Conservation (phyloP, 371 early-diverging fungal genomes). For the Blakeslea trispora region DNA sequence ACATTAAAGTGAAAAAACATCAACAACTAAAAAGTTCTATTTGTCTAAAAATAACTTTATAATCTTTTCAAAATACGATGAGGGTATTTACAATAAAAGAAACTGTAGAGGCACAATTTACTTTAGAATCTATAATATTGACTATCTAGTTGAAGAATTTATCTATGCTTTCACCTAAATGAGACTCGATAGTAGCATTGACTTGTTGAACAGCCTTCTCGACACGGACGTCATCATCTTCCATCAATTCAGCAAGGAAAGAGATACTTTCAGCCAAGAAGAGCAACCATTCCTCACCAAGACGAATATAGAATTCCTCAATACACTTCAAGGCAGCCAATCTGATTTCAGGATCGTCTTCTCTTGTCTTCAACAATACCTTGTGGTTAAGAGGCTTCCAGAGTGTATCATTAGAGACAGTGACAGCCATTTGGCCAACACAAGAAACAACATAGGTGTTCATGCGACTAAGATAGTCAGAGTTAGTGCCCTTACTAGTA, state of each 20-base stretch:
- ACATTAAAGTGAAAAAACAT: too few relatives aligned
- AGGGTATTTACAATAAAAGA: neutral
- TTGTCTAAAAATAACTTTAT: too few relatives aligned
- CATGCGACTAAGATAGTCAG: constrained; percentile 60
- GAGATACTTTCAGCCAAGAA: constrained; percentile 95
- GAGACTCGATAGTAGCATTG: constrained; percentile 82
- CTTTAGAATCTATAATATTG: neutral
- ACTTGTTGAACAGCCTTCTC: constrained; percentile 82
- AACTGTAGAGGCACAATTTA: neutral
- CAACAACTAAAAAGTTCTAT: too few relatives aligned
- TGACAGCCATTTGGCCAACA: constrained; percentile 81
- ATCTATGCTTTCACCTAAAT: constrained; percentile 85
- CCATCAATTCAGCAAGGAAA: constrained; percentile 93
- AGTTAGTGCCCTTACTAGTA: constrained; percentile 40
- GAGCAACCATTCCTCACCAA: constrained; percentile 91
- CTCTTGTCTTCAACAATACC: constrained; percentile 77
- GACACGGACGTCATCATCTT: constrained; percentile 78
- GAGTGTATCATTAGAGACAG: constrained; percentile 74
- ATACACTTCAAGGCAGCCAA: constrained; percentile 71
- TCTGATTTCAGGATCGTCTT: constrained; percentile 73
- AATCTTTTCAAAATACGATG: too few relatives aligned
- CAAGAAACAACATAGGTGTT: constrained; percentile 74
- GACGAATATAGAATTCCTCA: constrained; percentile 78
- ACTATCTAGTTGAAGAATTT: constrained; percentile 70
- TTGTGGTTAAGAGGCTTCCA: constrained; percentile 90